phyloP scores from a whole-genome alignment of 495 filamentous ascomycete species.

The Tuber umbilicatum region DNA sequence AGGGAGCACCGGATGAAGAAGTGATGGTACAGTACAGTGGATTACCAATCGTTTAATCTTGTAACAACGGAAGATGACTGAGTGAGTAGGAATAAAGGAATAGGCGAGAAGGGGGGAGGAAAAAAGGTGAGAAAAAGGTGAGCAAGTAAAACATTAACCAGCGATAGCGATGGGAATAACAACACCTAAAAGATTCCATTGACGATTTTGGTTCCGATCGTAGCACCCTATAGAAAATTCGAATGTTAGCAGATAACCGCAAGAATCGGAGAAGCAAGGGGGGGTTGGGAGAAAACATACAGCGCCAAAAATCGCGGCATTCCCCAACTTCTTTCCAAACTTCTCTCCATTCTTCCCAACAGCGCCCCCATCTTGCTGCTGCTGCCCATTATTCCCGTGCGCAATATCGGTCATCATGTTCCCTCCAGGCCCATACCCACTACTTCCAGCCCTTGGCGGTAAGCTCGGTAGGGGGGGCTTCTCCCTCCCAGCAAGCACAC shows the following conservation, averaged over 20 bases:
- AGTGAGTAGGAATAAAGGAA: not conserved
- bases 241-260: not conserved
- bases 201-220: slow-evolving; percentile 84
- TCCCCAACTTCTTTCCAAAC: slow-evolving; percentile 71
- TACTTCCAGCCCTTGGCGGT: slow-evolving; percentile 12
- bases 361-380: slow-evolving; percentile 45
- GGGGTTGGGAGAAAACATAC: slow-evolving; percentile 17
- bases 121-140: not conserved
- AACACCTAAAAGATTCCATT: slow-evolving; percentile 73
- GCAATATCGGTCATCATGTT: slow-evolving; percentile 42
- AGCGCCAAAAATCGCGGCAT: slow-evolving; percentile 56
- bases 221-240: slow-evolving; percentile 52
- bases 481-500: slow-evolving; percentile 38
- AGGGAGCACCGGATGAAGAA: not conserved
- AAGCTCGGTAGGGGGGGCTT: slow-evolving; percentile 23
- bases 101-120: not conserved
- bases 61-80: not conserved
- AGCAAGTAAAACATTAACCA: not conserved
- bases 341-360: slow-evolving; percentile 59
- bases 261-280: not conserved
- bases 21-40: not conserved
- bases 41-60: not conserved
- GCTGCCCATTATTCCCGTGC: slow-evolving; percentile 19
- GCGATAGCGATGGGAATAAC: not conserved
- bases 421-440: slow-evolving; percentile 31